Evolutionary conservation across 2,329 filamentous ascomycete genomes (phyloP).

Genomic region (Botryosphaeria dothidea): DNA sequence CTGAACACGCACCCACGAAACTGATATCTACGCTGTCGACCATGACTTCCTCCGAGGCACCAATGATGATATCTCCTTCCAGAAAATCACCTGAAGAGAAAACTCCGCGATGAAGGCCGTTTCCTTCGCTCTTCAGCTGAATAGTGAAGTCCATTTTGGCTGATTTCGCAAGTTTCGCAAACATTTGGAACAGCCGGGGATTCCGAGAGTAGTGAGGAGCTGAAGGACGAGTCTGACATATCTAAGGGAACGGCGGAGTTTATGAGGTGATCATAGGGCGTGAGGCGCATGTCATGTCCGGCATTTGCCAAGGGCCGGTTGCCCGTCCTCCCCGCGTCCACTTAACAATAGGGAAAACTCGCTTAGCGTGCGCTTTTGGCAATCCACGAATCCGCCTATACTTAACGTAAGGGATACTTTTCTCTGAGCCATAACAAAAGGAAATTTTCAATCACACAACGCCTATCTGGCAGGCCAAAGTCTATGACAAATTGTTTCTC

Average conservation of each 20-base stretch:
- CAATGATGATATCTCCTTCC: background rate
- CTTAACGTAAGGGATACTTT: background rate
- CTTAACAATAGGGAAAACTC: slow-evolving; percentile 11
- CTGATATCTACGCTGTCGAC: background rate
- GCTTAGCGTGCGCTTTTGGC: background rate
- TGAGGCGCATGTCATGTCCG: background rate
- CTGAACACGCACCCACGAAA: background rate
- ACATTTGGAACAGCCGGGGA: background rate
- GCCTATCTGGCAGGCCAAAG: background rate
- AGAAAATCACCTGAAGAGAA: background rate
- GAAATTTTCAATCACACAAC: background rate
- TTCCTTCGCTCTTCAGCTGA: background rate
- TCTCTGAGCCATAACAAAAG: background rate
- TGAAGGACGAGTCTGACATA: too few species aligned
- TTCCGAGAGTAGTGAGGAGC: background rate
- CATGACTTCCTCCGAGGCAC: background rate
- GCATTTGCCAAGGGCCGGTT: background rate
- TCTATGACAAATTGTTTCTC: background rate
- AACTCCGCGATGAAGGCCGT: background rate
- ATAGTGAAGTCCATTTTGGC: background rate
- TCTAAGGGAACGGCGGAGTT: background rate
- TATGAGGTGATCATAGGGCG: background rate
- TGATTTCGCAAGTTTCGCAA: background rate
- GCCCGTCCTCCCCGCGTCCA: background rate
- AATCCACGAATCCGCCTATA: slow-evolving; percentile 3